Evolutionary conservation across 2,329 filamentous ascomycete genomes (phyloP), one percentile per base, ranked within the genome.

Genomic region (Fusarium devonianum): DNA sequence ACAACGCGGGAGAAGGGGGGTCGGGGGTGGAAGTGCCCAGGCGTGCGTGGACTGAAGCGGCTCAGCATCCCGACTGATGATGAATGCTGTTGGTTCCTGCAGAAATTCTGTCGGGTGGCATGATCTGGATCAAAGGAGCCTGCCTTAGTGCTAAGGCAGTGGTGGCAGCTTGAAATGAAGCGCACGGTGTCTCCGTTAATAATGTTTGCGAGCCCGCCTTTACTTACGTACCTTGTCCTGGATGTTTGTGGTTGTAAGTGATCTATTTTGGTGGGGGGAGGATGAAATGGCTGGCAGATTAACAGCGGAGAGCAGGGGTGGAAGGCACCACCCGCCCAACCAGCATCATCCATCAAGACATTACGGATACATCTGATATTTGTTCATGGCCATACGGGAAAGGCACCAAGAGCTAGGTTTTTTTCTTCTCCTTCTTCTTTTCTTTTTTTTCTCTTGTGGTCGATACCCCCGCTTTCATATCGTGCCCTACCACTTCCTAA

Each of bases 31-130:
- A n/a, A n/a, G n/a, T n/a, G n/a, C n/a, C 51, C 26, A 44, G 38
- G 22, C 21, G 29, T 46, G 46, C 30, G 18, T 42, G 16, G 41
- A 13, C 18, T 13, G 22, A 22, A 23, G 16, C 37, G n/a, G 22
- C 29, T 16, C 13, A 32, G 37, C 28, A 42, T 34, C 38, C 25
- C 34, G 32, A 30, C 30, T 34, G 12, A 25, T n/a, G n/a, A n/a
- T n/a, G n/a, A n/a, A n/a, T n/a, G 36, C 40, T 10, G 29, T 52
- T 44, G 55, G 40, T 40, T 52, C 40, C 40, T 55, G 45, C 37
- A 49, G 43, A 21, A 45, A 13, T 34, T 38, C 34, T 30, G 47
- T 39, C 26, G n/a, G n/a, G n/a, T n/a, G n/a, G n/a, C n/a, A n/a
- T n/a, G n/a, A n/a, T n/a, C n/a, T n/a, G n/a, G n/a, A n/a, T n/a